A percentile compares a stretch with the other conserved stretches of the same genome.
phyloP scores from a whole-genome alignment of 2,329 filamentous ascomycete genomes.

The Colletotrichum theobromicola region DNA sequence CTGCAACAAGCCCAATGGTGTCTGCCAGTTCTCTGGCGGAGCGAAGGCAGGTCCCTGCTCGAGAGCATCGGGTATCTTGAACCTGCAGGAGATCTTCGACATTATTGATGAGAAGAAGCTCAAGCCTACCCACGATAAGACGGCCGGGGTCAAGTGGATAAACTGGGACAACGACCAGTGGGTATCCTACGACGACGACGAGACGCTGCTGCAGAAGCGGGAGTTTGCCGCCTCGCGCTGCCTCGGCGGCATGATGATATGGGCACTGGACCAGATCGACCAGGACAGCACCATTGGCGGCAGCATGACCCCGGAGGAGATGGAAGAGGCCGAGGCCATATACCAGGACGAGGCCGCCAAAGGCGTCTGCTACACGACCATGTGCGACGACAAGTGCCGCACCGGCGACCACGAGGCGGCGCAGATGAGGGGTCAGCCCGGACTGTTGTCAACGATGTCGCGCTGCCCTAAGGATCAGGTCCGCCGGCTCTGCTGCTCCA shows the following conservation, averaged over 20 bases:
- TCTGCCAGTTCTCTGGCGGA: slow-evolving; percentile 31
- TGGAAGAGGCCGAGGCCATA: neutral
- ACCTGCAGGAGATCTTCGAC: slow-evolving; percentile 32
- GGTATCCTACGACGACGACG: neutral
- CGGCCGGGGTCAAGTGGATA: neutral
- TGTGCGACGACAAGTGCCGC: slow-evolving; percentile 28
- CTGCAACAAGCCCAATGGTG: slow-evolving; percentile 28
- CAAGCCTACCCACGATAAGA: neutral
- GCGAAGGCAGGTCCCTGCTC: slow-evolving; percentile 33
- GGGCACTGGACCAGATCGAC: slow-evolving; percentile 19
- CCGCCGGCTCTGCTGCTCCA: slow-evolving; percentile 31
- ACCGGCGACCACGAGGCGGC: slow-evolving; percentile 30
- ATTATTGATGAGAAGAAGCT: slow-evolving; percentile 26
- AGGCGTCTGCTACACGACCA: slow-evolving; percentile 27
- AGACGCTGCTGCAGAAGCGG: neutral
- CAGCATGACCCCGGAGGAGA: neutral
- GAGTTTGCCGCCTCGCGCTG: neutral
- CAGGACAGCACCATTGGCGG: neutral
- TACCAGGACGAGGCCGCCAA: slow-evolving; percentile 15
- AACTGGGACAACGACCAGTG: neutral
- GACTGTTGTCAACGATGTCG: slow-evolving; percentile 25
- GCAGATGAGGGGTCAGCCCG: slow-evolving; percentile 33
- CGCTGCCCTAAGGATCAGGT: slow-evolving; percentile 29
- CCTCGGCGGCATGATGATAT: neutral
- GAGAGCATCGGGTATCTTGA: slow-evolving; percentile 29